Evolutionary conservation across 345 rosid species (phyloP), one percentile per base, ranked within the genome.

Genomic region (Laguncularia racemosa): DNA sequence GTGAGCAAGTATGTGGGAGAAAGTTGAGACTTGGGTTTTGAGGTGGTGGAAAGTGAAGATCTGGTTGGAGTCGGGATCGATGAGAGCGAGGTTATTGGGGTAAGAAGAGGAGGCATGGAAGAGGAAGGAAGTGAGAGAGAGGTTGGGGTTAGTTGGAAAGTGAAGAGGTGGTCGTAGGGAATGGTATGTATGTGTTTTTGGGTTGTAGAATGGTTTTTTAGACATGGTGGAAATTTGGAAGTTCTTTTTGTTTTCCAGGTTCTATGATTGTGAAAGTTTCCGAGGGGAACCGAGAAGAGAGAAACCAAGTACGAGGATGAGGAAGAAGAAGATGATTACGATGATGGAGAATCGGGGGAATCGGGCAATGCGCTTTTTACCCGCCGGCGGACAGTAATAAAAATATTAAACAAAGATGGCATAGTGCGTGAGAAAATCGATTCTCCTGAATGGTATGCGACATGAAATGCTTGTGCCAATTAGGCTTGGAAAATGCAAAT

Each of bases 21-120:
- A 70, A 26, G 57, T 66, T 20, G 64, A n/a, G 52, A 75, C 77
- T 13, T 55, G 59, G 52, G 66, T 19, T 66, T 69, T 48, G 17
- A 78, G 69, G 57, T 76, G 70, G n/a, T 50, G 48, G 48, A 75
- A 81, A 14, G 81, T 67, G 23, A 78, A 15, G 40, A 69, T 54
- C 17, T 59, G 33, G 20, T 57, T 46, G 11, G 73, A 62, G 61
- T 71, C 69, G 13, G 71, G 54, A 26, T 78, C 81, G 51, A 62
- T 60, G 52, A 75, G 65, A 50, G 81, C 80, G 43, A 66, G 69
- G n/a, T 62, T 56, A 18, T 70, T 55, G 13, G 77, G 66, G 57
- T 51, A 53, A 50, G 77, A 53, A 46, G 59, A 54, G 48, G 55
- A 62, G 49, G 62, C 67, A 19, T 55, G 40, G 59, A 80, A 72